These are phyloP conservation scores for Solanum chilense DNA, from an alignment of 257 asterid species.

Conservation along the genomic window DNA sequence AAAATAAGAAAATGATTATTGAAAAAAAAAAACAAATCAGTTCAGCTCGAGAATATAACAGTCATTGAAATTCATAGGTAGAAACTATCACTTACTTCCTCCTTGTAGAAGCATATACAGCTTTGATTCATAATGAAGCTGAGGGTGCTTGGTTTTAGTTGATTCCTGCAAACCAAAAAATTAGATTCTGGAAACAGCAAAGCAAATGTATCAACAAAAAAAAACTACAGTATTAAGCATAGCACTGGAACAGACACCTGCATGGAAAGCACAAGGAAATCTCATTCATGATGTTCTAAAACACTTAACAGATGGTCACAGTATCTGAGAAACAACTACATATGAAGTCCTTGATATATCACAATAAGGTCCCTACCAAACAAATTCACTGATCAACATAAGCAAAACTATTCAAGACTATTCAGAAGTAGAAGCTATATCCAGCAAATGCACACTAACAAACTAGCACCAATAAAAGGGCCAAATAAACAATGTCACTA, in stretches of 20 bases:
- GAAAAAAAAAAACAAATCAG: neutral
- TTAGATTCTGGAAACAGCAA: neutral
- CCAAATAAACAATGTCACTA: neutral
- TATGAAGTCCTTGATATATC: neutral
- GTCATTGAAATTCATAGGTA: neutral
- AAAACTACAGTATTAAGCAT: neutral
- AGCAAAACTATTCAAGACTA: neutral
- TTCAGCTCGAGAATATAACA: neutral
- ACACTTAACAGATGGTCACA: neutral
- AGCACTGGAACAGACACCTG: neutral
- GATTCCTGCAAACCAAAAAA: slow-evolving; percentile 41
- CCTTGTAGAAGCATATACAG: slow-evolving; percentile 87
- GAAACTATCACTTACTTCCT: slow-evolving; percentile 55
- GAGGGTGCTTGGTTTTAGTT: slow-evolving; percentile 84
- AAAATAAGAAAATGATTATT: slow-evolving; percentile 9
- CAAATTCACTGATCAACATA: neutral
- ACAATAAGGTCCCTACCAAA: neutral
- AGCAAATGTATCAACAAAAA: neutral
- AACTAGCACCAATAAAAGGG: neutral
- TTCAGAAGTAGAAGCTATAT: neutral
- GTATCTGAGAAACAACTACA: neutral
- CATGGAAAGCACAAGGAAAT: neutral
- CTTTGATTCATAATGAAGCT: slow-evolving; percentile 88
- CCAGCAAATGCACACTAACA: neutral
- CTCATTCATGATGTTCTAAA: neutral